Evolutionary conservation across 352 stramenopile genomes (phyloP), one percentile per base, ranked within the genome.

Genomic region (Phytopythium cucurbitacearum): DNA sequence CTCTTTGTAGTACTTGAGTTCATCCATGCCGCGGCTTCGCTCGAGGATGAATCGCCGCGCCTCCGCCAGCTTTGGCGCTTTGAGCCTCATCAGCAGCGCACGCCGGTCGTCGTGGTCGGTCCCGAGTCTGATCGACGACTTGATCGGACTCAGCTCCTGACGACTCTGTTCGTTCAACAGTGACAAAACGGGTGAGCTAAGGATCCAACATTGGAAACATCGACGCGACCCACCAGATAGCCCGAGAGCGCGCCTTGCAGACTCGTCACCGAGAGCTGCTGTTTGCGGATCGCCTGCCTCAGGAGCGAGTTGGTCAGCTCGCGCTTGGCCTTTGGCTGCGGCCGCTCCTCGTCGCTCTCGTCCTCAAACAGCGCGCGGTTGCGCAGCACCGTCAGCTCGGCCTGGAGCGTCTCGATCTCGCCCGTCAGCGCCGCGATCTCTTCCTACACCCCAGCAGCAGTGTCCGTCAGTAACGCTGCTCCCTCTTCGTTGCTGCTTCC

Each of bases 111-210:
- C 8, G 39, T 52, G 53, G 32, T 73, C 58, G 11, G 48, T 45
- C 7, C 49, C 38, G 4, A 87, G 40, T 33, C 68, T 63, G 39
- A 86, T 76, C 8, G 62, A 65, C 33, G 58, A 69, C 39, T 80
- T 59, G 15, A 68, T 64, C 5, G 67, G 71, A 21, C 59, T 64
- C 7, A 64, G 48, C 3, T 55, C 38, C 33, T 62, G 47, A 16
- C 48, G 32, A 34, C 44, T 63, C 42, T 41, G 47, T 7, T 42
- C 34, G 32, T 16, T 12, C 32, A 3, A 35, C 15, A 40, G 41
- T 7, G 15, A 53, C 36, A 53, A 40, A 32, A 51, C 21, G n/a
- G 8, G 28, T 37, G 2, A 51, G 28, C n/a, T n/a, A 51, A 15
- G 34, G 5, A 28, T 36, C 34, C 34, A 9, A 28, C 21, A 28